Evolutionary conservation across 345 rosid species (phyloP).

Genomic region (Noccaea bulbosa): DNA sequence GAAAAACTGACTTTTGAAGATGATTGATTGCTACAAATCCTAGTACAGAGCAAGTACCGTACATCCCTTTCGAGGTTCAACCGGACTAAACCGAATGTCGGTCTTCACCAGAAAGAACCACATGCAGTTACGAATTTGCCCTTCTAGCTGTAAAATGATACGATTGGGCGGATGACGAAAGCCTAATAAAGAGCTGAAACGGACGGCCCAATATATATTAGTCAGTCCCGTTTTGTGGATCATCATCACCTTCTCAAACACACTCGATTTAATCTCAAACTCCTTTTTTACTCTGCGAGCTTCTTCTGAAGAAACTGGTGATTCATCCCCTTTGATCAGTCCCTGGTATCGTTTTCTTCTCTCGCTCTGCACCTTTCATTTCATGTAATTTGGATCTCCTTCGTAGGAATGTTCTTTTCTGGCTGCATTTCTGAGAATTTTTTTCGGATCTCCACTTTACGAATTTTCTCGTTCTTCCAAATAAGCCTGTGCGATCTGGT

Average conservation of each 20-base stretch:
- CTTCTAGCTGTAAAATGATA: too few relatives aligned
- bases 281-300: conserved; percentile 20
- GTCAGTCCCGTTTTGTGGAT: background rate
- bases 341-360: conserved; percentile 30
- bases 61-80: conserved; percentile 25
- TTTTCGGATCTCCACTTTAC: conserved; percentile 30
- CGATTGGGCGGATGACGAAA: background rate
- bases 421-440: conserved; percentile 10
- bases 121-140: background rate
- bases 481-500: conserved; percentile 19
- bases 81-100: conserved; percentile 36
- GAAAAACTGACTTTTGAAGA: conserved; percentile 37
- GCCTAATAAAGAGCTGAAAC: conserved; percentile 22
- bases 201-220: conserved; percentile 26
- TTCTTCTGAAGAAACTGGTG: conserved; percentile 26
- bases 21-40: conserved; percentile 34
- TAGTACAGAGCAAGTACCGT: background rate
- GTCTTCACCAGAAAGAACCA: background rate
- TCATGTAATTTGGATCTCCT: background rate
- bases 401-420: conserved; percentile 1
- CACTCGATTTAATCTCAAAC: conserved; percentile 16
- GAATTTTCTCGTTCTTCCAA: conserved; percentile 3
- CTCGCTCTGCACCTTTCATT: conserved; percentile 4
- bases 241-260: background rate
- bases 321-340: conserved; percentile 37